Evolutionary conservation across 352 stramenopile genomes (phyloP), one percentile per base, ranked within the genome.

Genomic region (Phytophthora nicotianae): DNA sequence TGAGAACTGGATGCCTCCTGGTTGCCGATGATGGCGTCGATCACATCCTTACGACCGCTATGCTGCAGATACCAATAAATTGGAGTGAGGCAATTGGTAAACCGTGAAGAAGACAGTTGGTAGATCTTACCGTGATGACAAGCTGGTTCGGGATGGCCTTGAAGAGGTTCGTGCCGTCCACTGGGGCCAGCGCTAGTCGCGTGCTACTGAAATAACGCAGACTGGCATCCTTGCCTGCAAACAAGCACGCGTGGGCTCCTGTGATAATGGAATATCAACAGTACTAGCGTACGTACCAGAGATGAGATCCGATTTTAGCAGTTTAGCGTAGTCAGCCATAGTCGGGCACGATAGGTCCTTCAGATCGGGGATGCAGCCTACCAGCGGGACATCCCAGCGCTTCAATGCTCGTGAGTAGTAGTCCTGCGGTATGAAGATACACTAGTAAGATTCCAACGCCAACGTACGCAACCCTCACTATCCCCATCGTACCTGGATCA

Each of bases 361-460:
- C 23, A 92, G 69, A 48, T 95, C 83, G 0, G 91, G 91, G 29
- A 97, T 94, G 50, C 89, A 93, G 20, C 91, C 91, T 13, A 97
- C 65, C 7, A 97, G 75, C 17, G 90, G 90, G 24, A 96, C 66
- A 53, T 95, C 87, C 91, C 89, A 97, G 48, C 86, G 81, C 70
- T 94, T 90, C n/a, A 97, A 59, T 43, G 90, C 90, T 51, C 91
- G 86, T 24, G 83, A 77, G 49, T 96, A 97, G 66, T 97, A 97
- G 50, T 96, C 86, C 76, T 93, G 48, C 46, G 35, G 5, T 19
- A 61, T 21, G 14, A 23, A 16, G 59, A 35, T 13, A 54, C 27
- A 33, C 10, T 23, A 21, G 16, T 45, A 11, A 58, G 11, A n/a
- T n/a, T n/a, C n/a, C n/a, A n/a, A n/a, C n/a, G n/a, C n/a, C n/a